Conservation (phyloP, 371 early-diverging fungal genomes). For the Rhizopus arrhizus region DNA sequence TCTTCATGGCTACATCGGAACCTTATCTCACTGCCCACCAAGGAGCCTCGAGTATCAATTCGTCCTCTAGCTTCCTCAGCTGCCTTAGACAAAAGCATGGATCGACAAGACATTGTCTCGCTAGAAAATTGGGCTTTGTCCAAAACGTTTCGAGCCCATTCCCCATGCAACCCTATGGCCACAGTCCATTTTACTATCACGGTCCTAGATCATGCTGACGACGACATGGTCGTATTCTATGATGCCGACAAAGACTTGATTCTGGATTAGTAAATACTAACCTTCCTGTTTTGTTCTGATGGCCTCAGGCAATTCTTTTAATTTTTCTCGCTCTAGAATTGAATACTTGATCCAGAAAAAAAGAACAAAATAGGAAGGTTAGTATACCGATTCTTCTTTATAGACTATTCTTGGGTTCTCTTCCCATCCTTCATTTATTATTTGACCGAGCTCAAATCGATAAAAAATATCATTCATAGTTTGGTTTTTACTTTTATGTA, state of each 20-base stretch:
- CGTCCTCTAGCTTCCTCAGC: constrained; percentile 16
- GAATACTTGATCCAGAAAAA: no score
- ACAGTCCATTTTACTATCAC: constrained; percentile 13
- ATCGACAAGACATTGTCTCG: constrained; percentile 13
- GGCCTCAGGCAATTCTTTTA: neutral
- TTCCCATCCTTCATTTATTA: no score
- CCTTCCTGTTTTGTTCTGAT: constrained; percentile 8
- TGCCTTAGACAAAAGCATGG: constrained; percentile 6
- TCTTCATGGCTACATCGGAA: constrained; percentile 11
- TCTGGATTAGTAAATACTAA: constrained; percentile 13
- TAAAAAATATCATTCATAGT: no score
- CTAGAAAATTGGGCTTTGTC: constrained; percentile 22
- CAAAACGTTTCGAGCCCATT: constrained; percentile 12
- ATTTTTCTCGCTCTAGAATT: no score
- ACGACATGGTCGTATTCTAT: neutral
- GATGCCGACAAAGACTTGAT: constrained; percentile 5
- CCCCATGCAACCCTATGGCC: constrained; percentile 12
- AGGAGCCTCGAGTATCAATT: constrained; percentile 8
- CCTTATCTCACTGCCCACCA: constrained; percentile 8
- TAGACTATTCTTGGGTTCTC: no score
- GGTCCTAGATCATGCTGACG: neutral
- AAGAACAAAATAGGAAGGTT: no score
- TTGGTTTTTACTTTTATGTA: no score
- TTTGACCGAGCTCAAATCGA: no score
- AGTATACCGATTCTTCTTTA: no score